These are phyloP conservation scores for Trichoderma sp. DNA, from an alignment of 2,329 filamentous ascomycete species.

Conservation along the genomic window DNA sequence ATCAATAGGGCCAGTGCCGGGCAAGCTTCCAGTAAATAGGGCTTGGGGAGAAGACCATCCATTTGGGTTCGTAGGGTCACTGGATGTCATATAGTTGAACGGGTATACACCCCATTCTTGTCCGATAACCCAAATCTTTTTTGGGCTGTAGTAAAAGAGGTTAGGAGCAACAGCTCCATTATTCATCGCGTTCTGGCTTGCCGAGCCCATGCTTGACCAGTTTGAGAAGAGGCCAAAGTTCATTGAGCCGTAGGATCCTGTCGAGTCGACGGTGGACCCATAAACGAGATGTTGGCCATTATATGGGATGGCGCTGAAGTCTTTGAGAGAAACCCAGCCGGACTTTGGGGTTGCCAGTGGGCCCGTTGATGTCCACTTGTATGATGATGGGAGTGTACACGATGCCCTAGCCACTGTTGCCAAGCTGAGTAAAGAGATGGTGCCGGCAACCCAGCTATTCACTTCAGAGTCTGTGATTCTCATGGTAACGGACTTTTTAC, in stretches of 20 bases:
- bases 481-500: not conserved
- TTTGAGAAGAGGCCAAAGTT: not conserved
- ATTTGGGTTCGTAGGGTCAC: not conserved
- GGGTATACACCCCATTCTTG: not conserved
- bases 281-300: not conserved
- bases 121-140: not conserved
- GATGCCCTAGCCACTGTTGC: not conserved
- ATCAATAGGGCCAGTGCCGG: not conserved
- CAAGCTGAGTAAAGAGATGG: not conserved
- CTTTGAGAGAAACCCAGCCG: not conserved
- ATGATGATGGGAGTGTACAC: not conserved
- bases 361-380: not conserved
- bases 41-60: not conserved
- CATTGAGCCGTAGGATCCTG: not conserved
- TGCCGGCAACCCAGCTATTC: not conserved
- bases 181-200: not conserved
- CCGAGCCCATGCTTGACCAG: not conserved
- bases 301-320: not conserved
- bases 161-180: not conserved
- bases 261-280: not conserved
- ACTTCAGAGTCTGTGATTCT: not conserved
- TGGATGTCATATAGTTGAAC: not conserved
- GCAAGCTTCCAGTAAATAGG: not conserved
- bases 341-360: not conserved
- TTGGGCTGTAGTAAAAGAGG: not conserved